These are phyloP conservation scores for Coleophoma crateriformis DNA, from an alignment of 2,329 filamentous ascomycete genomes.

Conservation along the genomic window DNA sequence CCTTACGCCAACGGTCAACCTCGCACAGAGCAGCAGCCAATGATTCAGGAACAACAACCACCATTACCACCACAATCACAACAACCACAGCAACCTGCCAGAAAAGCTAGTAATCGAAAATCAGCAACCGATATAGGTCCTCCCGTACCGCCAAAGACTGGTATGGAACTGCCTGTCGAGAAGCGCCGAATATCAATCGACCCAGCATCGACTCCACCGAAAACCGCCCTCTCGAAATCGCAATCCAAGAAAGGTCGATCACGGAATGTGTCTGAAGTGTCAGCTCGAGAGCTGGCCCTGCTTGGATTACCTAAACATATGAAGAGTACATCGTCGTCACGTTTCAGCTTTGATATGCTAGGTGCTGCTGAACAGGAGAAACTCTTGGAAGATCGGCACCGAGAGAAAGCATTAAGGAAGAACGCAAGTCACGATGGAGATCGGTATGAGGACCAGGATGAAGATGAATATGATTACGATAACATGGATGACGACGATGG, in stretches of 20 bases:
- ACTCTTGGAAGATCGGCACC: constrained; percentile 66
- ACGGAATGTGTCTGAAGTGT: constrained; percentile 45
- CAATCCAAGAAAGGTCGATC: constrained; percentile 29
- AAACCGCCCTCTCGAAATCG: constrained; percentile 2
- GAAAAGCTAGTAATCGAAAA: constrained; percentile 12
- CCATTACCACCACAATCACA: constrained; percentile 5
- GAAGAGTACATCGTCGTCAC: constrained; percentile 66
- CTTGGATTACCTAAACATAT: constrained; percentile 56
- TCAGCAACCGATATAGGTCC: constrained; percentile 14
- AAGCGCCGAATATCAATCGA: constrained; percentile 20
- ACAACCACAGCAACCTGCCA: constrained; percentile 13
- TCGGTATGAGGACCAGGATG: constrained; percentile 32
- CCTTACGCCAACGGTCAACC: constrained; percentile 19
- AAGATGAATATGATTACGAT: constrained; percentile 59
- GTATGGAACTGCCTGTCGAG: constrained; percentile 6
- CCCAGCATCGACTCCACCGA: constrained; percentile 15
- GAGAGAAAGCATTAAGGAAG: constrained; percentile 60
- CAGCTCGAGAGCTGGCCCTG: constrained; percentile 35
- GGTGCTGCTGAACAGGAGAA: constrained; percentile 64
- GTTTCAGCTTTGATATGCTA: constrained; percentile 79
- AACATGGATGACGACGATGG: constrained; percentile 60
- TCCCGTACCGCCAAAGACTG: constrained; percentile 17
- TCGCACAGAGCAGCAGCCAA: neutral
- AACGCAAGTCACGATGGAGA: constrained; percentile 34
- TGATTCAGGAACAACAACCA: too few species aligned